A percentile compares a stretch with the other conserved stretches of the same genome.
Evolutionary conservation across 768 basidiomycete species (phyloP).

Genomic region (Sutorius australiensis): DNA sequence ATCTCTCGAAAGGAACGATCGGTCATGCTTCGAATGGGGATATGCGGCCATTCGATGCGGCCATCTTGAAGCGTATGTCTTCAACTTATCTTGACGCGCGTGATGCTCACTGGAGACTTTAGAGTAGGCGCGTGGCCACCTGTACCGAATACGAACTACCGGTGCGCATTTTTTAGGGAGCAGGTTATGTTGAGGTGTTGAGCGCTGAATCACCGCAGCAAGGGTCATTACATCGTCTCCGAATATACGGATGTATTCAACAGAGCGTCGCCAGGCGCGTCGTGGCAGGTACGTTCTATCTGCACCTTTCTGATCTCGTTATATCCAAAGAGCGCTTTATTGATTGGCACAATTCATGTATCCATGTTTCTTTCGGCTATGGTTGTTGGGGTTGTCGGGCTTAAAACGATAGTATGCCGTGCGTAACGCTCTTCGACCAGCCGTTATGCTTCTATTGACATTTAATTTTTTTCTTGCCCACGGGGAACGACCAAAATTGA

Average conservation of each 20-base stretch:
- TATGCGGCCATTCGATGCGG: constrained; percentile 77
- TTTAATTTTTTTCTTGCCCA: neutral
- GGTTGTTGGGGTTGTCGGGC: neutral
- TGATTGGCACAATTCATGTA: constrained; percentile 6
- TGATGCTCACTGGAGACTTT: constrained; percentile 4
- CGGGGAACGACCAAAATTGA: constrained; percentile 9
- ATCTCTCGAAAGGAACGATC: constrained; percentile 68
- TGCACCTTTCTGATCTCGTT: constrained; percentile 2
- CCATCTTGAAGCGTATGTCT: constrained; percentile 62
- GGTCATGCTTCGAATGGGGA: constrained; percentile 72
- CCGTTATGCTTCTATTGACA: constrained; percentile 2
- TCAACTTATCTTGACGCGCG: neutral
- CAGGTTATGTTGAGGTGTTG: neutral
- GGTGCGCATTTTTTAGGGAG: constrained; percentile 40
- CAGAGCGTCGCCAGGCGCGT: constrained; percentile 58
- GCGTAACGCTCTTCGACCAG: constrained; percentile 28
- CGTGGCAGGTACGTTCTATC: constrained; percentile 61
- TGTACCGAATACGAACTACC: constrained; percentile 68
- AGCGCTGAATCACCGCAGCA: constrained; percentile 28
- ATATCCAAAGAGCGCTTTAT: constrained; percentile 17
- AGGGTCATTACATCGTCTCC: constrained; percentile 69
- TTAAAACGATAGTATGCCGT: constrained; percentile 55
- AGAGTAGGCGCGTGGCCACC: constrained; percentile 77
- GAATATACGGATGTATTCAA: constrained; percentile 68
- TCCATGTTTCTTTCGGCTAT: neutral